phyloP scores from a whole-genome alignment of 768 basidiomycete genomes.

The Mycena capillaripes region DNA sequence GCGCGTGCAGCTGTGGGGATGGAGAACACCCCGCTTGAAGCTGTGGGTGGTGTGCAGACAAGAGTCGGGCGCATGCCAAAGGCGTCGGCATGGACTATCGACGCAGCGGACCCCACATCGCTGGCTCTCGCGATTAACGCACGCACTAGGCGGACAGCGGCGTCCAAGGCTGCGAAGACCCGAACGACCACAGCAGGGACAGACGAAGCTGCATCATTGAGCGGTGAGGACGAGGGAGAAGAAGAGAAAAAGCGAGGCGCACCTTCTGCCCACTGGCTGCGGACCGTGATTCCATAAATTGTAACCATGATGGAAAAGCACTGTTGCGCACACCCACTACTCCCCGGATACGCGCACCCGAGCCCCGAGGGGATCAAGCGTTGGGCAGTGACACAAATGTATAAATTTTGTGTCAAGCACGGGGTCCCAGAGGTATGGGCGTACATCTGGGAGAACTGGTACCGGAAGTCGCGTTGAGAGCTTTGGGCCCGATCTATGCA shows the following conservation, averaged over 20 bases:
- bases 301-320: constrained; percentile 26
- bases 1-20: too few relatives aligned
- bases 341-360: constrained; percentile 31
- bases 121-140: too few relatives aligned
- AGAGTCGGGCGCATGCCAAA: too few relatives aligned
- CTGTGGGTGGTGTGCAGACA: too few relatives aligned
- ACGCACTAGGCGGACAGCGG: too few relatives aligned
- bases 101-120: too few relatives aligned
- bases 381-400: constrained; percentile 42
- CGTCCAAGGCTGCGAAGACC: too few relatives aligned
- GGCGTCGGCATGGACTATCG: too few relatives aligned
- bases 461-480: constrained; percentile 41
- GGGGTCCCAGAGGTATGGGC: constrained; percentile 41
- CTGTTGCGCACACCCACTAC: constrained; percentile 29
- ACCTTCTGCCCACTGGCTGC: constrained; percentile 31
- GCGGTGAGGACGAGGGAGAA: background rate
- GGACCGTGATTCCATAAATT: constrained; percentile 13
- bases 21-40: too few relatives aligned
- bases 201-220: background rate
- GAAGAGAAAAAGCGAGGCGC: background rate
- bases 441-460: constrained; percentile 45
- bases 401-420: constrained; percentile 39
- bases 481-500: constrained; percentile 42
- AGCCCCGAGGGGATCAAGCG: constrained; percentile 33
- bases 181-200: too few relatives aligned